Evolutionary conservation across 441 rosid species (phyloP), one percentile per base, ranked within the genome.

Genomic region (Jatropha multifida): DNA sequence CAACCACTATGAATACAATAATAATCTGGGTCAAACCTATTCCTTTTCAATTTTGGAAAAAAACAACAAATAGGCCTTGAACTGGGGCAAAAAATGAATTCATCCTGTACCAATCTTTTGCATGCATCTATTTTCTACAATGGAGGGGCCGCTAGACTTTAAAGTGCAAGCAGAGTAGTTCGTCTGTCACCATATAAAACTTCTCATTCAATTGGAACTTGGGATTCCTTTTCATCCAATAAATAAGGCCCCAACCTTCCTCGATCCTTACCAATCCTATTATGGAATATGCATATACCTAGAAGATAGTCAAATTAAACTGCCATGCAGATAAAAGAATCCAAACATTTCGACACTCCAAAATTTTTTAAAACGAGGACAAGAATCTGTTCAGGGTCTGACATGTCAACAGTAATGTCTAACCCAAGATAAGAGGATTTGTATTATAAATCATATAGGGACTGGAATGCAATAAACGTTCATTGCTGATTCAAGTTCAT

Each of bases 401-500:
- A 32, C 32, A 32, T 32, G 32, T 32, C 32, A 32, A 32, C 32
- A 32, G 32, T 32, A 32, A 32, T 32, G 32, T 32, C 32, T 32
- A 32, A 1, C 17, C 55, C 5, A 65, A 42, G 4, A 8, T 42
- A 42, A 8, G 5, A 42, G 4, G 9, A 8, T 42, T 42, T 42
- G 46, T 5, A 8, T 42, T 8, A 44, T 7, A 6, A 44, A 44
- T 7, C 61, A 48, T 0, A 49, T 13, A 38, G 13, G 48, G 7
- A 52, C 10, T 9, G 14, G 8, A 12, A 58, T 17, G 80, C 54
- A 66, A 76, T 64, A 68, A 59, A 68, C 78, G 73, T 74, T 49
- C 76, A 56, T 82, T 82, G 81, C 79, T 70, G 75, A 76, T 79
- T 80, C 74, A 79, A 79, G 77, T 71, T 77, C 83, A 62, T 48